Evolutionary conservation across 2,329 filamentous ascomycete species (phyloP), one percentile per base, ranked within the genome.

Genomic region (Chaetomium globosum): DNA sequence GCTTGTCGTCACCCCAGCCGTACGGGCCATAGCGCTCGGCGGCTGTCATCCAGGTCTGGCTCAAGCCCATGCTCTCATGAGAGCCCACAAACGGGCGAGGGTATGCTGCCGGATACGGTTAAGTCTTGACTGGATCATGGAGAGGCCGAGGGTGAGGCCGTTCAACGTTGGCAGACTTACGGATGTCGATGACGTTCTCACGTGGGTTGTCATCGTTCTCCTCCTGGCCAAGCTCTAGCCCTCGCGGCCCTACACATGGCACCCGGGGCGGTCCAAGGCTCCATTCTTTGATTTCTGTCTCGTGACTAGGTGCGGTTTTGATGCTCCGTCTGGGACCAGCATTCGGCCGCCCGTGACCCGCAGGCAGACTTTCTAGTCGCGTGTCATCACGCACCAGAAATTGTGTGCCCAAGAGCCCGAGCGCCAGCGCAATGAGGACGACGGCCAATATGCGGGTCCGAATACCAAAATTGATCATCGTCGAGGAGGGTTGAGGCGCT

Each of bases 21-120:
- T 62, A 62, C 10, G 59, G 59, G 12, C 52, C 59, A 54, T 62
- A 62, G 52, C 59, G 59, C n/a, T 48, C 59, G n/a, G 51, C 59
- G 7, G 59, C 59, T 39, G 59, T 62, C 59, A 62, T 62, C 59
- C 59, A 62, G 28, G 59, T 62, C n/a, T 49, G 59, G n/a, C 39
- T 48, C 28, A 62, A 21, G n/a, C 59, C 59, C 26, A 62, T 16
- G n/a, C n/a, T 36, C 26, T 49, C 51, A 16, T 62, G 52, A 13
- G 59, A 62, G 36, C 52, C 59, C 36, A 51, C 52, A 51, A 62
- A 56, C 13, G 59, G 59, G 36, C 59, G 52, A 21, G 59, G 59
- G 12, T 62, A 62, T 26, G 33, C 59, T 62, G 52, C 19, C 6
- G 19, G 4, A 19, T 0, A 16, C 0, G 31, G 59, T 61, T 21